Conservation (phyloP, 1,139 yeast genomes). For the Magnusiomyces suaveolens region DNA sequence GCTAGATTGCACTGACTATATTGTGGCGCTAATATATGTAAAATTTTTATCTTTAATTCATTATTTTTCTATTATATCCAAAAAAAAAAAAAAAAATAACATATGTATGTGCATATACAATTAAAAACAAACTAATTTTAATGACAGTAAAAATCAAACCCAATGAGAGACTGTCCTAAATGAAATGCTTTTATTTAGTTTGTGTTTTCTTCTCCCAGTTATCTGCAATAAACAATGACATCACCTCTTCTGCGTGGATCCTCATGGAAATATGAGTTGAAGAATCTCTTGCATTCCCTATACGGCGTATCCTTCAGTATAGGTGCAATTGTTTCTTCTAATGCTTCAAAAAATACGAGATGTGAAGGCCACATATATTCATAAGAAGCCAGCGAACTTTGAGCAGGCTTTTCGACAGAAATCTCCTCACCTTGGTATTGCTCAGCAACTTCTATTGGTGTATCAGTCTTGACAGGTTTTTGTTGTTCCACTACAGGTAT, state of each 20-base stretch:
- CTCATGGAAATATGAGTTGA: conserved; percentile 82
- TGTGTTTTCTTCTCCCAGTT: no score
- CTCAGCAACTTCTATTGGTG: conserved; percentile 13
- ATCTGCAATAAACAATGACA: conserved; percentile 47
- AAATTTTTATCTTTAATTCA: no score
- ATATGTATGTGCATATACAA: no score
- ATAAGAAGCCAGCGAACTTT: conserved; percentile 17
- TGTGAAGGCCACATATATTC: conserved; percentile 59
- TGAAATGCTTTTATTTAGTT: no score
- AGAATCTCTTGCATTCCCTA: conserved; percentile 43
- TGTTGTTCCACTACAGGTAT: no score
- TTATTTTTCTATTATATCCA: no score
- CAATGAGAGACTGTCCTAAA: no score
- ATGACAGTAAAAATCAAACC: no score
- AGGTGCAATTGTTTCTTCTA: conserved; percentile 39
- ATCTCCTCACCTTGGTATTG: conserved; percentile 17
- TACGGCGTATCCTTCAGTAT: conserved; percentile 40
- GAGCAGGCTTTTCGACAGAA: neutral
- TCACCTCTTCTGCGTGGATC: conserved; percentile 76
- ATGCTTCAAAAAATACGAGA: conserved; percentile 59
- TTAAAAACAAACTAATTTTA: no score
- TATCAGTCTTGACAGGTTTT: neutral
- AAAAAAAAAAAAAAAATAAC: no score
- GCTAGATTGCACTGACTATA: no score
- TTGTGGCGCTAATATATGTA: no score